These are phyloP conservation scores for Picea engelmannii DNA, from an alignment of 83 land plant species.

Conservation along the genomic window DNA sequence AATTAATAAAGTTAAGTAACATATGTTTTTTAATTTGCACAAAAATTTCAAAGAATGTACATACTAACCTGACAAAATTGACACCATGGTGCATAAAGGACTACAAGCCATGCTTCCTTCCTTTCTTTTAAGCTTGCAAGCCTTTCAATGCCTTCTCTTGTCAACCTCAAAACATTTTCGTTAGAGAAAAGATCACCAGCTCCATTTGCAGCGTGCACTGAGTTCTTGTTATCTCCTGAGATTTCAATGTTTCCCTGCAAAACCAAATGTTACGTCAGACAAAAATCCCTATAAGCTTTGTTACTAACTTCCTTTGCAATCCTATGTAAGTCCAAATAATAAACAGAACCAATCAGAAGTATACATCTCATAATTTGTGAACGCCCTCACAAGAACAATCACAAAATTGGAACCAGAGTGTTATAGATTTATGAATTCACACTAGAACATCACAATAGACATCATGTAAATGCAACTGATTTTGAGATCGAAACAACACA, in stretches of 20 bases:
- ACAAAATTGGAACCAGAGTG: neutral
- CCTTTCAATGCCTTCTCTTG: conserved; percentile 72
- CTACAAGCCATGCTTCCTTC: conserved; percentile 76
- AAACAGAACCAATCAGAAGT: neutral
- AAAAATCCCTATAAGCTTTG: neutral
- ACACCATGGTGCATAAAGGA: conserved; percentile 96
- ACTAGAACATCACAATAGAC: neutral
- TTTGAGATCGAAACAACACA: too few species aligned
- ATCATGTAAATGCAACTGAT: too few species aligned
- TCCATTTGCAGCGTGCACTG: conserved; percentile 25
- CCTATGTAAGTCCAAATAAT: neutral
- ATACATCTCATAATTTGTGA: too few species aligned
- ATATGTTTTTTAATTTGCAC: neutral
- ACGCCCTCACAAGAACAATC: too few species aligned
- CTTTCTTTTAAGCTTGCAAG: conserved; percentile 48
- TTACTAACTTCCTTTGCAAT: neutral
- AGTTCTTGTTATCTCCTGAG: neutral
- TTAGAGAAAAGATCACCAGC: conserved; percentile 64
- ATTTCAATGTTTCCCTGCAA: conserved; percentile 45
- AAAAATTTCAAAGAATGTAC: neutral
- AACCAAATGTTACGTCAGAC: neutral
- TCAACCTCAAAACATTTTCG: conserved; percentile 52
- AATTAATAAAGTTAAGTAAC: neutral
- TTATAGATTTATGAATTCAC: neutral
- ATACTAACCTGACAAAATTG: conserved; percentile 67